Percentiles rank a stretch among this genome's conserved stretches.
Evolutionary conservation across 176 grass and related monocot species (phyloP).

Genomic region (sorghum (Sorghum bicolor)): Sorghum_bicolor_NCBIv3 NC_012875.2:59773501-59774000

Average conservation of each 20-base stretch:
- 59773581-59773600: not conserved
- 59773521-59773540: not conserved
- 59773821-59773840: not conserved
- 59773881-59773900: not conserved
- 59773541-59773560: not conserved
- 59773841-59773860: constrained; percentile 8
- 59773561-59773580: not conserved
- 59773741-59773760: not conserved
- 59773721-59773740: not conserved
- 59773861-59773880: constrained; percentile 4
- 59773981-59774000: not conserved
- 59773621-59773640: not conserved
- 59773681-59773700: not conserved
- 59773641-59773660: not conserved
- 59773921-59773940: not conserved
- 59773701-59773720: not conserved
- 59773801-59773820: constrained; percentile 11
- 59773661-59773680: not conserved
- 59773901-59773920: not conserved
- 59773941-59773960: not conserved
- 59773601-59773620: not conserved
- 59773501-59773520: not conserved
- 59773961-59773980: constrained; percentile 2
- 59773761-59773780: not conserved
- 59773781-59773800: not conserved